phyloP scores from a whole-genome alignment of 768 basidiomycete species.

The Pilatotrama ljubarskyi region DNA sequence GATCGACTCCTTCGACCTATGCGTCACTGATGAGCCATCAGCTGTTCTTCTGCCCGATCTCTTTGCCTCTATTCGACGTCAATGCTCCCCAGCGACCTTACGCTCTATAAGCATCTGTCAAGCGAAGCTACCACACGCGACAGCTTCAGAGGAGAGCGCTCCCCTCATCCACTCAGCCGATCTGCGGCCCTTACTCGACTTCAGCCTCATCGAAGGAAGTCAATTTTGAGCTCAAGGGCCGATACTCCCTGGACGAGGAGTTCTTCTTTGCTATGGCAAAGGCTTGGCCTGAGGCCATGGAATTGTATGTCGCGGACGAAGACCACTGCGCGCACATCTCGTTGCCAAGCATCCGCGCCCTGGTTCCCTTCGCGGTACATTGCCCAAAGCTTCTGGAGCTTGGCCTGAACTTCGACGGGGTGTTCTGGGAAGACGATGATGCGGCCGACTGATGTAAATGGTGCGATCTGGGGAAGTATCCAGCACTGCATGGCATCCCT shows the following conservation, averaged over 20 bases:
- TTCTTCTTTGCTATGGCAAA: constrained; percentile 1
- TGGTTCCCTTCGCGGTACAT: constrained; percentile 7
- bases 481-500: neutral
- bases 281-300: constrained; percentile 10
- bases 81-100: no score
- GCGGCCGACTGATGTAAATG: neutral
- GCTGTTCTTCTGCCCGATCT: neutral
- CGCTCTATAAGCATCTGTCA: no score
- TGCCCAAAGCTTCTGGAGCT: neutral
- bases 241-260: neutral
- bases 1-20: neutral
- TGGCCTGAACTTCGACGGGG: constrained; percentile 1
- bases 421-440: neutral
- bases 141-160: no score
- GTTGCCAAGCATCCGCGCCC: constrained; percentile 2
- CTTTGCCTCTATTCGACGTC: neutral
- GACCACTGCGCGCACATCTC: neutral
- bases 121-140: no score
- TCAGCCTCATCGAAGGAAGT: neutral
- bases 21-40: neutral
- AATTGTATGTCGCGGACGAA: neutral
- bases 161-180: neutral
- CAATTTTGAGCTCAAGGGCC: neutral
- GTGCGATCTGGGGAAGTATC: neutral
- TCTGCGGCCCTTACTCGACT: neutral